Conservation (phyloP, 2,329 filamentous ascomycete species). For the Fusarium sp. region DNA sequence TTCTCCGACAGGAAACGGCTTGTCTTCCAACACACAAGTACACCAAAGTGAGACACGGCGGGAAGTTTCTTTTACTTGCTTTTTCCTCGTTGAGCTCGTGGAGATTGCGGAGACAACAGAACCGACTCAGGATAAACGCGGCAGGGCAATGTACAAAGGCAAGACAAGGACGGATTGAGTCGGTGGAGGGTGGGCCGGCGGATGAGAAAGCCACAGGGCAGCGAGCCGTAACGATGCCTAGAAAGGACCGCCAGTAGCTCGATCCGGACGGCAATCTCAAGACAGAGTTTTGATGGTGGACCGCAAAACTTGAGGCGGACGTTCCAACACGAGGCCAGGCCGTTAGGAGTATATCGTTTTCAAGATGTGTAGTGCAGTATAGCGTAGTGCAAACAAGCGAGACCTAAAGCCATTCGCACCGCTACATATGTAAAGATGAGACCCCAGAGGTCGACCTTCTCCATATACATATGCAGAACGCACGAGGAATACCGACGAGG, state of each 20-base stretch:
- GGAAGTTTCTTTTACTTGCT: constrained; percentile 37
- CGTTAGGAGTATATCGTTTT: constrained; percentile 38
- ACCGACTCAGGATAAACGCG: constrained; percentile 26
- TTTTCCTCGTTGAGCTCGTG: constrained; percentile 38
- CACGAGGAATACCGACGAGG: constrained; percentile 42
- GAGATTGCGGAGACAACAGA: constrained; percentile 36
- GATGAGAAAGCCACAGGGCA: constrained; percentile 32
- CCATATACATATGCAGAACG: constrained; percentile 39
- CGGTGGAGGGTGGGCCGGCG: constrained; percentile 30
- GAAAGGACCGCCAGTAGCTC: constrained; percentile 33
- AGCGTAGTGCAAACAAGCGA: constrained; percentile 30
- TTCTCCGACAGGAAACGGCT: constrained; percentile 13
- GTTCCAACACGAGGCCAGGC: constrained; percentile 40
- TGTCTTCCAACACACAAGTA: constrained; percentile 33
- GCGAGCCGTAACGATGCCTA: constrained; percentile 23
- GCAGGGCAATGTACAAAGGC: constrained; percentile 27
- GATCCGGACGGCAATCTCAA: constrained; percentile 31
- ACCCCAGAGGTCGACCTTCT: constrained; percentile 34
- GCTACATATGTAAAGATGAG: constrained; percentile 43
- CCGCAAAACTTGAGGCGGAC: constrained; percentile 29
- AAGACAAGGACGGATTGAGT: constrained; percentile 30
- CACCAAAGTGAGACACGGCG: constrained; percentile 38
- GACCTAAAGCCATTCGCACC: constrained; percentile 36
- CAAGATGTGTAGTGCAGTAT: constrained; percentile 21
- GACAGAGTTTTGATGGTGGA: constrained; percentile 33